Conservation (phyloP, 2,329 filamentous ascomycete genomes). For the Trichophyton mentagrophytes region DNA sequence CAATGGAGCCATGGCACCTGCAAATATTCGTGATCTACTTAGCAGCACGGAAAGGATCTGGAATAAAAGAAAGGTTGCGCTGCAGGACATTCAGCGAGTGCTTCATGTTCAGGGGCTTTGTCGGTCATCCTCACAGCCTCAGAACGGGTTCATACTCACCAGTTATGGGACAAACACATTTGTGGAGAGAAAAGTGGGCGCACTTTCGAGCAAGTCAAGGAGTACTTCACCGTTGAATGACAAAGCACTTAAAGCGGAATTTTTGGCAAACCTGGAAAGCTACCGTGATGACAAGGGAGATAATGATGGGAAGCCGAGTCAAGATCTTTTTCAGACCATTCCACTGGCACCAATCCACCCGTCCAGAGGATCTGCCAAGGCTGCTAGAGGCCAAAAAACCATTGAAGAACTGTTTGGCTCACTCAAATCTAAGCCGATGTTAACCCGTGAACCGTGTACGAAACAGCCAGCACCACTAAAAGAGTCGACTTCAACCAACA, state of each 20-base stretch:
- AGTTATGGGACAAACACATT: slow-evolving; percentile 32
- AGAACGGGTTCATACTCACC: slow-evolving; percentile 25
- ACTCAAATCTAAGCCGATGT: slow-evolving; percentile 24
- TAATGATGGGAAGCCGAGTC: slow-evolving; percentile 21
- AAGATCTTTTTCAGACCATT: slow-evolving; percentile 22
- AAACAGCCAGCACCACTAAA: slow-evolving; percentile 11
- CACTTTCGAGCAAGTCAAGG: slow-evolving; percentile 3
- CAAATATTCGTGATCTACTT: slow-evolving; percentile 50
- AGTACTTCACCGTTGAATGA: slow-evolving; percentile 27
- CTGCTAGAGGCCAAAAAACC: neutral
- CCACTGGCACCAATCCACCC: slow-evolving; percentile 26
- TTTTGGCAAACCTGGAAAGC: slow-evolving; percentile 36
- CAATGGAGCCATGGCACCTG: slow-evolving; percentile 49
- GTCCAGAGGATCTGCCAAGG: neutral
- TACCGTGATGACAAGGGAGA: slow-evolving; percentile 33
- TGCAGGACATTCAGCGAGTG: slow-evolving; percentile 53
- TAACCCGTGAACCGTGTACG: slow-evolving; percentile 16
- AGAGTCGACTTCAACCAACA: slow-evolving; percentile 18
- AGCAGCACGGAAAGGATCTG: slow-evolving; percentile 54
- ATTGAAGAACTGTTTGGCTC: neutral
- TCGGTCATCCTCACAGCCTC: neutral
- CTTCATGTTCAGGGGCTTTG: slow-evolving; percentile 45
- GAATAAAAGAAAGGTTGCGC: slow-evolving; percentile 56
- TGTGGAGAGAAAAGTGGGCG: slow-evolving; percentile 20
- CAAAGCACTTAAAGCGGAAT: slow-evolving; percentile 37